These are phyloP conservation scores for Ulmus americana DNA, from an alignment of 331 rosid genomes.

Conservation along the genomic window DNA sequence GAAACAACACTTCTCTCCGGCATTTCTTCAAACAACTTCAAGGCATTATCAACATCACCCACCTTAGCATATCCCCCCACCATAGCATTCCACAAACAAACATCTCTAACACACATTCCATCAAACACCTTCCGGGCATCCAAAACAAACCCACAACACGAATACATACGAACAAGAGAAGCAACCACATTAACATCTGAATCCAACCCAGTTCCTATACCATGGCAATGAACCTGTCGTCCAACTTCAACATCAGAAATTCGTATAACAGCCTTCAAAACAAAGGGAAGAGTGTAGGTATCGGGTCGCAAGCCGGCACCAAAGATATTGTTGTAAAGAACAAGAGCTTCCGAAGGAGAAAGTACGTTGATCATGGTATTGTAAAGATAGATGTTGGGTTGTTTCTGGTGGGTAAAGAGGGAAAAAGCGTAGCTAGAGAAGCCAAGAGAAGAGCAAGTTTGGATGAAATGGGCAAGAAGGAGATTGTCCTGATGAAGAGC, in stretches of 20 bases:
- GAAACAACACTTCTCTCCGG: constrained; percentile 46
- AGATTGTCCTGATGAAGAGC: constrained; percentile 40
- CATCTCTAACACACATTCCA: constrained; percentile 17
- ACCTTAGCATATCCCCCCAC: constrained; percentile 47
- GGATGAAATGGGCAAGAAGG: constrained; percentile 40
- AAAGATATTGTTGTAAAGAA: constrained; percentile 30
- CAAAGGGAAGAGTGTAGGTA: constrained; percentile 55
- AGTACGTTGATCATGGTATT: constrained; percentile 38
- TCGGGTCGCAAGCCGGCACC: constrained; percentile 35
- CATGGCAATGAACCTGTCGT: constrained; percentile 44
- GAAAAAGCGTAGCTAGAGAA: constrained; percentile 37
- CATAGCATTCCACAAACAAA: constrained; percentile 50
- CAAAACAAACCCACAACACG: constrained; percentile 32
- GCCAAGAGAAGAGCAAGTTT: constrained; percentile 39
- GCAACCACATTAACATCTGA: constrained; percentile 27
- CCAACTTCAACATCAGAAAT: constrained; percentile 28
- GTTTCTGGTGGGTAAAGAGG: constrained; percentile 27
- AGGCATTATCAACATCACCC: constrained; percentile 45
- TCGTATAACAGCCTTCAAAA: constrained; percentile 42
- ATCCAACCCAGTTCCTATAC: constrained; percentile 38
- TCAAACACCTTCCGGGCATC: constrained; percentile 54
- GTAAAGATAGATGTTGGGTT: constrained; percentile 29
- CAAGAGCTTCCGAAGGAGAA: constrained; percentile 33
- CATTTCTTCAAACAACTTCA: constrained; percentile 54
- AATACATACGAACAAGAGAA: constrained; percentile 53